These are phyloP conservation scores for Paramarasmius palmivorus DNA, from an alignment of 1,284 basidiomycete species.

Conservation along the genomic window DNA sequence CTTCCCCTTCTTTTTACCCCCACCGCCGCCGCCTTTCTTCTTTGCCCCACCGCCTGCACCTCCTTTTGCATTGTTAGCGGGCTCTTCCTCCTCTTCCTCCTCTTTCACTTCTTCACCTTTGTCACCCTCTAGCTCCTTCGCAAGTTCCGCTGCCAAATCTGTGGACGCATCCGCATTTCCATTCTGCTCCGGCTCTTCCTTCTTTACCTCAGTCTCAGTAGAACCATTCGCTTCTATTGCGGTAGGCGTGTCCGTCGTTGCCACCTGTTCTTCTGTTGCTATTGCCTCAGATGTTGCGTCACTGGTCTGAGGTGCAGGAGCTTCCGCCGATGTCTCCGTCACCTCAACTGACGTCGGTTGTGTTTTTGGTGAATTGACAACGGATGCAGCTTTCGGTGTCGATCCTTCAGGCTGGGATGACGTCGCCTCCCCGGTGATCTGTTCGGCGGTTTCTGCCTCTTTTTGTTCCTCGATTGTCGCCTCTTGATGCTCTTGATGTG, in stretches of 20 bases:
- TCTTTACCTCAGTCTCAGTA: conserved; percentile 8
- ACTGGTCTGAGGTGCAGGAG: neutral
- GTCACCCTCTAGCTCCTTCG: conserved; percentile 15
- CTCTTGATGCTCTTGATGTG: no score
- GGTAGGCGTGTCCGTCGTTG: neutral
- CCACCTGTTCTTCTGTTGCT: no score
- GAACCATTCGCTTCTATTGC: conserved; percentile 9
- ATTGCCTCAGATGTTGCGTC: conserved; percentile 2
- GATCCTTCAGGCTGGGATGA: neutral
- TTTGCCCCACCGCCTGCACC: neutral
- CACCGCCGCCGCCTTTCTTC: neutral
- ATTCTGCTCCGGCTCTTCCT: conserved; percentile 12
- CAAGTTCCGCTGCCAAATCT: conserved; percentile 11
- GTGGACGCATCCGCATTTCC: conserved; percentile 7
- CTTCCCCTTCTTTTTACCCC: conserved; percentile 17
- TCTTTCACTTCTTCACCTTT: conserved; percentile 15
- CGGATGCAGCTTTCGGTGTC: no score
- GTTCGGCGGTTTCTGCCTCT: neutral
- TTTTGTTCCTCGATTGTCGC: neutral
- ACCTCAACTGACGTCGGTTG: no score
- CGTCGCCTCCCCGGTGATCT: neutral
- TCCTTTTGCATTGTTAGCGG: conserved; percentile 1
- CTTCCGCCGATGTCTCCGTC: neutral
- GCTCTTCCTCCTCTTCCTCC: conserved; percentile 16
- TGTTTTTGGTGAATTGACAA: no score